Percentiles rank a stretch among this genome's conserved stretches.
Evolutionary conservation across 2,329 filamentous ascomycete genomes (phyloP).

Genomic region (Diaporthe amygdali): DNA sequence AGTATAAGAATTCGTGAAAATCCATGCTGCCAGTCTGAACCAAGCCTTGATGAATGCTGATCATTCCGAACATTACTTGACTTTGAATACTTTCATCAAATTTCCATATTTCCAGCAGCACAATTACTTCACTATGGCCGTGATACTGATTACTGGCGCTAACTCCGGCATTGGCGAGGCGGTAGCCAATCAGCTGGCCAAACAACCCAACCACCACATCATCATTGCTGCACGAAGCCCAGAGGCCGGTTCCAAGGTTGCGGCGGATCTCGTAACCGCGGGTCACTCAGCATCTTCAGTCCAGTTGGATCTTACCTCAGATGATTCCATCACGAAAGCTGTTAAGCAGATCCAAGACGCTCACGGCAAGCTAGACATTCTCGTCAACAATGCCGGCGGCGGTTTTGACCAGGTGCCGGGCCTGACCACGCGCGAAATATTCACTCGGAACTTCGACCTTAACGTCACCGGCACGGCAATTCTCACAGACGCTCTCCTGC

Average conservation of each 20-base stretch:
- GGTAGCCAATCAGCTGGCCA: conserved; percentile 29
- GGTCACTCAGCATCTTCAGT: conserved; percentile 33
- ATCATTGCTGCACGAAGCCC: conserved; percentile 38
- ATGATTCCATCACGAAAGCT: conserved; percentile 34
- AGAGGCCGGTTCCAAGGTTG: conserved; percentile 32
- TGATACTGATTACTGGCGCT: neutral
- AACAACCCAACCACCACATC: conserved; percentile 36
- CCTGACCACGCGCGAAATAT: conserved; percentile 37
- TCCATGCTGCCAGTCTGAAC: neutral
- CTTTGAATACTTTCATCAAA: neutral
- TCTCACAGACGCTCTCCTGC: conserved; percentile 35
- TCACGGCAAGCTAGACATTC: conserved; percentile 39
- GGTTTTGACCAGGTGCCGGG: conserved; percentile 13
- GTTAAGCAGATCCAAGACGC: conserved; percentile 27
- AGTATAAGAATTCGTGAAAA: neutral
- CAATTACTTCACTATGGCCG: neutral
- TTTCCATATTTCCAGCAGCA: accelerated
- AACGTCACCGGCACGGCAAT: conserved; percentile 42
- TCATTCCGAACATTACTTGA: neutral
- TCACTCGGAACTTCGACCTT: conserved; percentile 40
- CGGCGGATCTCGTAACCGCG: conserved; percentile 28
- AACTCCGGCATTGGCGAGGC: conserved; percentile 5
- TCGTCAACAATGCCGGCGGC: conserved; percentile 42
- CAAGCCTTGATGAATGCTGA: neutral
- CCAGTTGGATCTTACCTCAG: conserved; percentile 34